A percentile compares a stretch with the other conserved stretches of the same genome.
Evolutionary conservation across 2,329 filamentous ascomycete species (phyloP).

Genomic region (Dothistroma septosporum): DNA sequence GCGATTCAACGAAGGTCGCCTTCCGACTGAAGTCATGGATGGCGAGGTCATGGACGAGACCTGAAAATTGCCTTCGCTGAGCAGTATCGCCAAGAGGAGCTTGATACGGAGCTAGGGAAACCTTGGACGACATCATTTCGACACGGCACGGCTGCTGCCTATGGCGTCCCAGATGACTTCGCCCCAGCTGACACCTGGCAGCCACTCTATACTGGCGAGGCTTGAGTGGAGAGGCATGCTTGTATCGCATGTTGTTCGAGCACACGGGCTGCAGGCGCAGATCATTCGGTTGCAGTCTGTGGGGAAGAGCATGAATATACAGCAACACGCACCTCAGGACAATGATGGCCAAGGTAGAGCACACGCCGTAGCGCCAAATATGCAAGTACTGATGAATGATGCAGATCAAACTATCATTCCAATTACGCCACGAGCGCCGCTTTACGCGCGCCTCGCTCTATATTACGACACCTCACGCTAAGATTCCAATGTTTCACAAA

Average conservation of each 20-base stretch:
- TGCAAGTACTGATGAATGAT: conserved; percentile 3
- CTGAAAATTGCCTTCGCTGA: conserved; percentile 20
- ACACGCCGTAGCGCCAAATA: neutral
- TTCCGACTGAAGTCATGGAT: conserved; percentile 52
- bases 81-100: conserved; percentile 4
- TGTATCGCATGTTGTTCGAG: neutral
- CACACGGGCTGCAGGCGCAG: conserved; percentile 10
- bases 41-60: conserved; percentile 34
- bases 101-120: conserved; percentile 1
- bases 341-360: neutral
- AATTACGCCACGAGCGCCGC: conserved; percentile 4
- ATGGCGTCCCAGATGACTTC: conserved; percentile 2
- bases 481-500: neutral
- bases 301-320: conserved; percentile 14
- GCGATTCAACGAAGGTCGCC: conserved; percentile 80
- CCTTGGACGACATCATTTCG: neutral
- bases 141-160: neutral
- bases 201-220: neutral
- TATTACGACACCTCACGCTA: conserved; percentile 2
- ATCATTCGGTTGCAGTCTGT: neutral
- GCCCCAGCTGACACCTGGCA: neutral
- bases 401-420: neutral
- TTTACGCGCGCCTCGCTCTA: neutral
- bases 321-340: neutral
- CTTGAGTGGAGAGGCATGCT: conserved; percentile 2